A percentile compares a stretch with the other conserved stretches of the same genome.
These are phyloP conservation scores for Talaromyces proteolyticus DNA, from an alignment of 495 filamentous ascomycete genomes.

Conservation along the genomic window DNA sequence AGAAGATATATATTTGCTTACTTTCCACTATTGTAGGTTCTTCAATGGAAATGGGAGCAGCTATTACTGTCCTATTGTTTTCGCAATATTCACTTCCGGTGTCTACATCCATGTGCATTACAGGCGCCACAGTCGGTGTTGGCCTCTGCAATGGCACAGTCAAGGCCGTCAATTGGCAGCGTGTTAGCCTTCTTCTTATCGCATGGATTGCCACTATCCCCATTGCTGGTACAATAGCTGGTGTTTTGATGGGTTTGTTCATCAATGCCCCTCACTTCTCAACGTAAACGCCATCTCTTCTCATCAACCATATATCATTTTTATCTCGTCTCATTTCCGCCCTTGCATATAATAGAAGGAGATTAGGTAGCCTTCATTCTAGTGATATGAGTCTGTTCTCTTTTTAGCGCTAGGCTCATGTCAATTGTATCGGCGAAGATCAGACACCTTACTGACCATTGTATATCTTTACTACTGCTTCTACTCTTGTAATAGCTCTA, in stretches of 20 bases:
- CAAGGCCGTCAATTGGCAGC: conserved; percentile 60
- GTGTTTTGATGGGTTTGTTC: conserved; percentile 55
- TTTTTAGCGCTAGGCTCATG: too few relatives aligned
- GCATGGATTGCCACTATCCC: conserved; percentile 63
- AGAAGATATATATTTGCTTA: too few relatives aligned
- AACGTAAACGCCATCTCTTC: too few relatives aligned
- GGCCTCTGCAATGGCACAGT: conserved; percentile 50
- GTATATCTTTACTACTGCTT: too few relatives aligned
- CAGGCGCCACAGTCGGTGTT: conserved; percentile 51
- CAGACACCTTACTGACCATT: too few relatives aligned
- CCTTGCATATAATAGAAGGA: too few relatives aligned
- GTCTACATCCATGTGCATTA: conserved; percentile 55
- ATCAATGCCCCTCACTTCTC: conserved; percentile 54
- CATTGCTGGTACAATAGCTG: conserved; percentile 53
- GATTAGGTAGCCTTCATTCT: too few relatives aligned
- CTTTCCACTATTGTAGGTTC: conserved; percentile 33
- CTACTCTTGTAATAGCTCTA: too few relatives aligned
- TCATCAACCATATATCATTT: too few relatives aligned
- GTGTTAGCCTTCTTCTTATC: conserved; percentile 44
- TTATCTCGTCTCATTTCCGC: too few relatives aligned
- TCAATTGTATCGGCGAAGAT: too few relatives aligned
- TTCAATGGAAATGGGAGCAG: conserved; percentile 64
- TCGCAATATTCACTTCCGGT: conserved; percentile 56
- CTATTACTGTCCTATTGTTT: conserved; percentile 60
- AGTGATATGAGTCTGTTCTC: too few relatives aligned